A percentile compares a stretch with the other conserved stretches of the same genome.
These are phyloP conservation scores for Phlebiopsis flavidoalba DNA, from an alignment of 768 basidiomycete species.

Conservation along the genomic window DNA sequence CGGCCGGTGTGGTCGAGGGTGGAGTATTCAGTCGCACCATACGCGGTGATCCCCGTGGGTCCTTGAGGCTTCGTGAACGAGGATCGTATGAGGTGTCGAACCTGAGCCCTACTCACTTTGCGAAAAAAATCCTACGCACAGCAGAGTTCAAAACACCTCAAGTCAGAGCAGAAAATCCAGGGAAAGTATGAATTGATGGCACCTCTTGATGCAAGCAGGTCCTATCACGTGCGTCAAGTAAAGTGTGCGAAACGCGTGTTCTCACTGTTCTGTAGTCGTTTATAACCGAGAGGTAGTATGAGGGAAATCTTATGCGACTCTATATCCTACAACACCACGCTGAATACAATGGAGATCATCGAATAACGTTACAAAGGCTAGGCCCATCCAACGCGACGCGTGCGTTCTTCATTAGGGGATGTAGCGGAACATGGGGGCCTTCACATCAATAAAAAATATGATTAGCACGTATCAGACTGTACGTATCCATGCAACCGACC, in stretches of 20 bases:
- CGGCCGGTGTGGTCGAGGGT: conserved; percentile 13
- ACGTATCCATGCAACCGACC: conserved; percentile 5
- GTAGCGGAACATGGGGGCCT: conserved; percentile 21
- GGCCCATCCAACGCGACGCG: not conserved
- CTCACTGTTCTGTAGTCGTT: not conserved
- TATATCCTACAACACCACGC: not conserved
- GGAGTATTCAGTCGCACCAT: conserved; percentile 26
- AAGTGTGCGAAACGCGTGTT: not conserved
- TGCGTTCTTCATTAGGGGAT: conserved; percentile 5
- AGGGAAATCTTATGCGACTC: no score
- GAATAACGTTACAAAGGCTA: not conserved
- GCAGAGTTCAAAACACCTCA: not conserved
- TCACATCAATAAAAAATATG: not conserved
- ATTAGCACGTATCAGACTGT: not conserved
- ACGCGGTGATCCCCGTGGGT: conserved; percentile 14
- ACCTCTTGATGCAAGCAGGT: not conserved
- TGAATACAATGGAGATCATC: not conserved
- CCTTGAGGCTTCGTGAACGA: not conserved
- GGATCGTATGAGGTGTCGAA: not conserved
- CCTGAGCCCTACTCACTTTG: not conserved
- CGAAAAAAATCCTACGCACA: not conserved
- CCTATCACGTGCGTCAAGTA: not conserved
- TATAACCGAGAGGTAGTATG: no score
- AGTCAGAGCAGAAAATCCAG: not conserved
- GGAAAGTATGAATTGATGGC: conserved; percentile 2